phyloP scores from a whole-genome alignment of 225 moss, liverwort and hornwort genomes.

The Pseudisothecium myosuroides region DNA sequence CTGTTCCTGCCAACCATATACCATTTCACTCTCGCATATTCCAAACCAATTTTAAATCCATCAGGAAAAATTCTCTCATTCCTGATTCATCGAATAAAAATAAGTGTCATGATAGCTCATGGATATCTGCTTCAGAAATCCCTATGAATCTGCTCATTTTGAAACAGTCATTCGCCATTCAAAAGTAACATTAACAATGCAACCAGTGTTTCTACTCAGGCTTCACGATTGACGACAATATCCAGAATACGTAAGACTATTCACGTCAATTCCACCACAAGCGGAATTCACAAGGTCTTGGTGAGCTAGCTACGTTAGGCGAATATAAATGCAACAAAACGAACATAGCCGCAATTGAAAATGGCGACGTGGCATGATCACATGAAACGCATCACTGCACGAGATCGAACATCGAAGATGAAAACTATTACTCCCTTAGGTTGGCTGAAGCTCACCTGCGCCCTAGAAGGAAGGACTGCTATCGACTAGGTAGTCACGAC shows the following conservation, averaged over 20 bases:
- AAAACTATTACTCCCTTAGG: not conserved
- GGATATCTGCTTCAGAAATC: not conserved
- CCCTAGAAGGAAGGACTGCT: not conserved
- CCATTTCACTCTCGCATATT: not conserved
- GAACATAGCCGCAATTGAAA: not conserved
- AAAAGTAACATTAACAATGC: not conserved
- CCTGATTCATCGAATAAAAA: not conserved
- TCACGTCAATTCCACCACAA: not conserved
- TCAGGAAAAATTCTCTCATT: not conserved
- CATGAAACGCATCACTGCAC: not conserved
- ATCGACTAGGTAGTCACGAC: not conserved
- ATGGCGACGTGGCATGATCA: not conserved
- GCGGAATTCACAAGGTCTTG: not conserved
- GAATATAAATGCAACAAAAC: not conserved
- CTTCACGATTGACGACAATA: not conserved
- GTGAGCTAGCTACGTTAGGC: not conserved
- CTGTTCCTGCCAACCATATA: conserved; percentile 16
- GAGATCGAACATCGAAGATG: not conserved
- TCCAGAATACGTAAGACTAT: not conserved
- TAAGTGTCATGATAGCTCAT: not conserved
- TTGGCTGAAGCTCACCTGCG: not conserved
- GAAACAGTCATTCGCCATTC: not conserved
- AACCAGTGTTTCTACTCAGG: not conserved
- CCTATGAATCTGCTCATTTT: not conserved
- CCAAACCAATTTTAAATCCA: not conserved